Base-by-base conservation (phyloP, 352 stramenopile species). In the Elongisporangium prolatum region DNA sequence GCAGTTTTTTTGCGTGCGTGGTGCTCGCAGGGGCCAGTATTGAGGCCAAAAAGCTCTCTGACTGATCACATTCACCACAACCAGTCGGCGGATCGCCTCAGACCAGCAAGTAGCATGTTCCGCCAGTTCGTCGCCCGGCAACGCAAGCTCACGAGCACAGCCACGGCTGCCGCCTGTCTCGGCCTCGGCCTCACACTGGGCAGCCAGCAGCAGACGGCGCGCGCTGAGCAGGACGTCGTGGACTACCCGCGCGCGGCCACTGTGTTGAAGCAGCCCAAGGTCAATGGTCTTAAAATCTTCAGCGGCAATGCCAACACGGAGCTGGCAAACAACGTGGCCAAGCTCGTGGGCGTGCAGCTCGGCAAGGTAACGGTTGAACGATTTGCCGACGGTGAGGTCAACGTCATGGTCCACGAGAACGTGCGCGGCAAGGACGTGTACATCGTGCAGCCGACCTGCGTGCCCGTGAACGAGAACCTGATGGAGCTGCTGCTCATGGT, bases 371-470 rank as follows among this genome's bases (percentile, higher is more conserved):
- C 97, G 50, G 97, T 99, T 48, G 93, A 97, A 67, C 84, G 91
- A 60, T 99, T 99, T 69, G 97, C 97, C n/a, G 97, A 99, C 70
- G 97, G 97, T 52, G 97, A 99, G 76, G 96, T 99, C 11, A 99
- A 99, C 71, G 93, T 99, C 65, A 98, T 98, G 83, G 97, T 99
- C 63, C 96, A 99, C 71, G 97, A 99, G 70, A 99, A 99, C 77
- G 97, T 99, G 67, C 95, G 97, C 60, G 98, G 98, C 59, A 99
- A 99, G 72, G 97, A 99, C 84, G 96, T 99, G 60, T 99, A 99
- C 81, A 98, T 99, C 64, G 94, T 99, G 50, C 98, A 99, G 82
- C 97, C 98, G 8, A 99, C 98, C 34, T 99, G 97, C 76, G 76
- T 96, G 61, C 97, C 96, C 38, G 97, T 99, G 59, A 99, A 99